A percentile compares a stretch with the other conserved stretches of the same genome.
phyloP scores from a whole-genome alignment of 805 yeast species.

The Candida pseudofarinosa region DNA sequence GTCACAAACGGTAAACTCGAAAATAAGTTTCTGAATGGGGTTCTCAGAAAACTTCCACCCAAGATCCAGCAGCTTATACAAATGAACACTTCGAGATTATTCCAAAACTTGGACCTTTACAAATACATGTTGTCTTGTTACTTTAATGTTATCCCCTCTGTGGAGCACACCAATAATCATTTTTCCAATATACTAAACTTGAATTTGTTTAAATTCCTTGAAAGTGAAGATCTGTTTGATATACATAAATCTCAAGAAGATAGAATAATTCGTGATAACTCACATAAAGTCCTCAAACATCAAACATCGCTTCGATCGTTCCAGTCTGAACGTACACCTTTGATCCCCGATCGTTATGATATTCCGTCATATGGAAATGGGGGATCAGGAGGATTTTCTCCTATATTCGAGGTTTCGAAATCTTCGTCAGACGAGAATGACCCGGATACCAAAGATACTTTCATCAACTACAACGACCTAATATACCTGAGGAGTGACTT shows the following conservation, averaged over 20 bases:
- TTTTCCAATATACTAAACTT: conserved; percentile 30
- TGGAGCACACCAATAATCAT: conserved; percentile 30
- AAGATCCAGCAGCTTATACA: conserved; percentile 32
- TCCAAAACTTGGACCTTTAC: conserved; percentile 29
- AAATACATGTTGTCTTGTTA: conserved; percentile 41
- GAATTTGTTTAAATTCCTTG: conserved; percentile 36
- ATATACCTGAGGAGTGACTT: neutral
- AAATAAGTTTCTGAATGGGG: conserved; percentile 18
- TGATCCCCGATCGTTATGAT: neutral
- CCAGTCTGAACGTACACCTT: neutral
- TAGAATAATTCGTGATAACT: conserved; percentile 16
- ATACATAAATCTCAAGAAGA: conserved; percentile 27
- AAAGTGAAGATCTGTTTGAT: conserved; percentile 26
- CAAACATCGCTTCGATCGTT: conserved; percentile 8
- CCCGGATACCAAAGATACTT: neutral
- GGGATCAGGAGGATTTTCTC: neutral
- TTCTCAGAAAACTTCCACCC: conserved; percentile 27
- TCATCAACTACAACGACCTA: neutral
- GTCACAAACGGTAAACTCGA: conserved; percentile 21
- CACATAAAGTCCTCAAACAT: conserved; percentile 20
- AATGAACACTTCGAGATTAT: conserved; percentile 27
- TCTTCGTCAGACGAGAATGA: neutral
- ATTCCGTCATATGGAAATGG: neutral
- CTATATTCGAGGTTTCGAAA: neutral
- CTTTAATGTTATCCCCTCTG: conserved; percentile 28